Base-by-base conservation (phyloP, 108 stramenopile genomes). In the Cyclotella distinguenda region DNA sequence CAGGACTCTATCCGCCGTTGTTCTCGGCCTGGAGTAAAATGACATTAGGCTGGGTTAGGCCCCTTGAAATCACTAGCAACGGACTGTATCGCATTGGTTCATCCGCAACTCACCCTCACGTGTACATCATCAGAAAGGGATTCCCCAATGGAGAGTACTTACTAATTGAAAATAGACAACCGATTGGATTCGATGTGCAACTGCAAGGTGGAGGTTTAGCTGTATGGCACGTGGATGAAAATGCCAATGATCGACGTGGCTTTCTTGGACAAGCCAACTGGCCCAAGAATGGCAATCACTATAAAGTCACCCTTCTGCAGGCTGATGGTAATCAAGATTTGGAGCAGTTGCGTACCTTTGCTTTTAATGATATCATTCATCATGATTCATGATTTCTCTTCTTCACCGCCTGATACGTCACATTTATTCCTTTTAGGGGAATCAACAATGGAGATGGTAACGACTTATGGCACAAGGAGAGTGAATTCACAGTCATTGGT, bases 321-420 rank as follows among this genome's bases (percentile, higher is more conserved):
- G 86, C 87, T 7, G 90, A 91, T 63, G 90, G 90, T 4, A 60
- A 79, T 4, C 88, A 84, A 52, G 78, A 91, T 40, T 58, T 91
- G 54, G 90, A 91, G 59, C 64, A n/a, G n/a, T n/a, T n/a, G n/a
- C n/a, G n/a, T n/a, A n/a, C n/a, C n/a, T n/a, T n/a, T n/a, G n/a
- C n/a, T n/a, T n/a, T n/a, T n/a, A n/a, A n/a, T n/a, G n/a, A n/a
- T n/a, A n/a, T n/a, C n/a, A n/a, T n/a, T n/a, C n/a, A n/a, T n/a
- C n/a, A n/a, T n/a, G n/a, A n/a, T n/a, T n/a, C n/a, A n/a, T n/a
- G n/a, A n/a, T n/a, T n/a, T n/a, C n/a, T n/a, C n/a, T n/a, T n/a
- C n/a, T n/a, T n/a, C n/a, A n/a, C n/a, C n/a, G n/a, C n/a, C n/a
- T n/a, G n/a, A n/a, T n/a, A n/a, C n/a, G n/a, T n/a, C n/a, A n/a